Evolutionary conservation across 306 rosid genomes (phyloP).

Genomic region (Gastrolobium villosum): DNA sequence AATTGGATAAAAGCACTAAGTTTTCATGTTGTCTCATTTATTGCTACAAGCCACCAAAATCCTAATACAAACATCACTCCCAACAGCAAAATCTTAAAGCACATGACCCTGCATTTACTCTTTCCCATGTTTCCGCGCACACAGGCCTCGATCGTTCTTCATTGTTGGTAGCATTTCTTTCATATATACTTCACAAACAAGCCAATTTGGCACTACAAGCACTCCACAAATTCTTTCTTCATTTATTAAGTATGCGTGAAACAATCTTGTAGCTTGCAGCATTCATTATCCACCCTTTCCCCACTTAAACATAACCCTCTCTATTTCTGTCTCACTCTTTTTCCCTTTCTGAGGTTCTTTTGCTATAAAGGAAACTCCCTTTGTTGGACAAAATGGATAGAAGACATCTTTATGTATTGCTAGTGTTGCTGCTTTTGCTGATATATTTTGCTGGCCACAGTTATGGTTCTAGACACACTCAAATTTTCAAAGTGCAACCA

Average conservation of each 20-base stretch:
- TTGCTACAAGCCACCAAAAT: constrained; percentile 46
- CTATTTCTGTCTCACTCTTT: neutral
- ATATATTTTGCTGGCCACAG: constrained; percentile 51
- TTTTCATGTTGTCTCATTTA: constrained; percentile 56
- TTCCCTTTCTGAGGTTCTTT: neutral
- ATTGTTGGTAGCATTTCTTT: constrained; percentile 31
- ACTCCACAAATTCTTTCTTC: constrained; percentile 39
- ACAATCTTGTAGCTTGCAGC: constrained; percentile 38
- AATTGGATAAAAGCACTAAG: constrained; percentile 31
- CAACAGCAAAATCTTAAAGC: constrained; percentile 58
- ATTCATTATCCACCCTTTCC: constrained; percentile 16
- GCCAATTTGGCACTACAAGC: constrained; percentile 9
- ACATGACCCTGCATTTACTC: constrained; percentile 68
- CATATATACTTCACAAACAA: constrained; percentile 46
- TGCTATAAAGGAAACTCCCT: constrained; percentile 10
- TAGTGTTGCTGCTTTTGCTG: constrained; percentile 51
- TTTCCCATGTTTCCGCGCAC: constrained; percentile 59
- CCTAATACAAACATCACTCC: constrained; percentile 37
- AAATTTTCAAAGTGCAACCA: constrained; percentile 61
- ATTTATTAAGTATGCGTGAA: constrained; percentile 28
- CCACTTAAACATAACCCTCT: neutral
- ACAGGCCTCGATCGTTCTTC: constrained; percentile 36
- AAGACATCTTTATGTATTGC: constrained; percentile 40
- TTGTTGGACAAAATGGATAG: constrained; percentile 56
- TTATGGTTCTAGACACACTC: constrained; percentile 55